Evolutionary conservation across 257 asterid genomes (phyloP), one percentile per base, ranked within the genome.

Genomic region (Capsicum chinense): DNA sequence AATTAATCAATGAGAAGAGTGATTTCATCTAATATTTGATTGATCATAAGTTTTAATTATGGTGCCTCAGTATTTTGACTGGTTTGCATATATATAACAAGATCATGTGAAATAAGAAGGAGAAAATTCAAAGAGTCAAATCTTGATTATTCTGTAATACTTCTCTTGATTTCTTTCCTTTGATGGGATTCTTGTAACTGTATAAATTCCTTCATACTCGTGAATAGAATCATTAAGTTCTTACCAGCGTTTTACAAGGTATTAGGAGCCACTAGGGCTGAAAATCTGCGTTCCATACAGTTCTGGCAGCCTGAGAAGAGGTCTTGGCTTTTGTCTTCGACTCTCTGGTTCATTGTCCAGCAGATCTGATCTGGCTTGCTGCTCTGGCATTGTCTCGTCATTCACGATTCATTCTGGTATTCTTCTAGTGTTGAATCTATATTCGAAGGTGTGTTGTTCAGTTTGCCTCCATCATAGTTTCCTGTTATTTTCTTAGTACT

Each of bases 81-180:
- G 59, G 59, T 48, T 19, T 73, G 80, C 80, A 73, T 1, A 0
- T n/a, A 16, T 13, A 76, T 39, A 3, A 3, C 44, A 63, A 63
- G 70, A 63, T 26, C 5, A 26, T 63, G 70, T 11, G 42, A 63
- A 63, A 11, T 1, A 63, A 26, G 70, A 63, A 63, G 4, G 42
- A 63, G 16, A 63, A 21, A 63, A 7, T 42, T 10, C 70, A 26
- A 63, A 63, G 8, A 63, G 42, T 26, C 70, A 11, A 21, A 63
- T 63, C 69, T 0, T 63, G 69, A 63, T 21, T 15, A 21, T 10
- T 15, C 88, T 92, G 92, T 17, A 92, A 87, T n/a, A 92, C 88
- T 17, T 70, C 11, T 17, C 56, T 70, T 60, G 13, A 60, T 60
- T 60, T n/a, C 12, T 60, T 60, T 60, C 35, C 35, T n/a, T 60